Conservation (phyloP, 805 yeast genomes). For the Monosporozyma servazzii region DNA sequence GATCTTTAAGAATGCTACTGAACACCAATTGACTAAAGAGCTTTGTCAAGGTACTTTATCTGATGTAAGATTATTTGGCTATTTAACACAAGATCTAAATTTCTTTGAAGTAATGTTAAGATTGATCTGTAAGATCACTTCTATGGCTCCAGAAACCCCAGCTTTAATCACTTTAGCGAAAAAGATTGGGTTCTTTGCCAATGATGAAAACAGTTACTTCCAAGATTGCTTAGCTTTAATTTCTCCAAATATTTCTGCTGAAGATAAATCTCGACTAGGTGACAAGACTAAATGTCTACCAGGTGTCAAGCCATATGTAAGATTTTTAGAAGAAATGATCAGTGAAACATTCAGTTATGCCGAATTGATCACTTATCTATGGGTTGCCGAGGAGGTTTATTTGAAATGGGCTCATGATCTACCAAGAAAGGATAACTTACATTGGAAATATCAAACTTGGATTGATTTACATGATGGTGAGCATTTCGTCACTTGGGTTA, state of each 20-base stretch:
- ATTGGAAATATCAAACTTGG: constrained; percentile 45
- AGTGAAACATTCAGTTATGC: constrained; percentile 29
- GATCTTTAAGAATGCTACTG: constrained; percentile 27
- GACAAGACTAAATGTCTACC: constrained; percentile 12
- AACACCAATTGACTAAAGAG: constrained; percentile 37
- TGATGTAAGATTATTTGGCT: constrained; percentile 35
- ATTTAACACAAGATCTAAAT: constrained; percentile 41
- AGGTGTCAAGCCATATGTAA: constrained; percentile 33
- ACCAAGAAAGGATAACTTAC: constrained; percentile 26
- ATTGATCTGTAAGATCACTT: constrained; percentile 37
- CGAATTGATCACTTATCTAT: constrained; percentile 36
- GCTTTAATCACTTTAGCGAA: constrained; percentile 37
- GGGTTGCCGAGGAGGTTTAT: constrained; percentile 43
- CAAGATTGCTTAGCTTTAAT: constrained; percentile 27
- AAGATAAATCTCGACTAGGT: constrained; percentile 12
- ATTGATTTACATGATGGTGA: constrained; percentile 42
- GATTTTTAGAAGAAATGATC: constrained; percentile 28
- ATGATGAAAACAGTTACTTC: constrained; percentile 43
- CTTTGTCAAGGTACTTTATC: constrained; percentile 39
- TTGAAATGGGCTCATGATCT: constrained; percentile 43
- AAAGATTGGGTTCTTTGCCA: constrained; percentile 43
- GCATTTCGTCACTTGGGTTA: constrained; percentile 40
- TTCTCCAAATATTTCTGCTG: constrained; percentile 7
- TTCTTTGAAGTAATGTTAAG: constrained; percentile 38
- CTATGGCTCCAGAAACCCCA: constrained; percentile 34